Evolutionary conservation across 2,329 filamentous ascomycete genomes (phyloP), one percentile per base, ranked within the genome.

Genomic region (Aspergillus caelatus): DNA sequence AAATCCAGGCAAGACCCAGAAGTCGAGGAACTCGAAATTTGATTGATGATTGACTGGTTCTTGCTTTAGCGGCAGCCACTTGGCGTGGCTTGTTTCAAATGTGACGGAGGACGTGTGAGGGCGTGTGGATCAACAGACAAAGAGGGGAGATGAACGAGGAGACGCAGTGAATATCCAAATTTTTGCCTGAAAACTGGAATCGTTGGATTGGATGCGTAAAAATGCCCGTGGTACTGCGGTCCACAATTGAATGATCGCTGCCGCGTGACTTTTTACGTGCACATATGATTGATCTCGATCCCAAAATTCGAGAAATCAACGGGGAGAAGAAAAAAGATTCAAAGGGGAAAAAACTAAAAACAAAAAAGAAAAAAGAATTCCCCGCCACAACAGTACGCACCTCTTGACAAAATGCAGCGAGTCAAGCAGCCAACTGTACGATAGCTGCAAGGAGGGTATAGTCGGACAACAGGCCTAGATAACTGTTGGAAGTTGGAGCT

Each of bases 361-460:
- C 50, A 39, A 52, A n/a, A 46, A 54, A 61, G 43, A 32, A 58
- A 16, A 56, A 34, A 57, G 19, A 34, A 60, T 4, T 26, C 26
- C 26, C 26, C 4, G 26, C 46, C 52, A 57, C 23, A 43, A 26
- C 53, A 57, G 36, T 61, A 43, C 65, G 62, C 60, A 68, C 68
- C 65, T 68, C 59, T 50, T 39, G 59, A 58, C 16, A 46, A 50
- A 54, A 63, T 56, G 57, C 62, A 67, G 67, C 64, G 68, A 64
- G 64, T 69, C 65, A 65, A 62, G 62, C 61, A 63, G 60, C 53
- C 56, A 58, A 53, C 61, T 58, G 45, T 53, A 62, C 23, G 45
- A 65, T 46, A 64, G 57, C 68, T 70, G 68, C 68, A 70, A 70
- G 68, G 68, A 68, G 65, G 28, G 65, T 43, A 54, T 30, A 43